Conservation (phyloP, 2,329 filamentous ascomycete species). For the Teratosphaeria destructans region DNA sequence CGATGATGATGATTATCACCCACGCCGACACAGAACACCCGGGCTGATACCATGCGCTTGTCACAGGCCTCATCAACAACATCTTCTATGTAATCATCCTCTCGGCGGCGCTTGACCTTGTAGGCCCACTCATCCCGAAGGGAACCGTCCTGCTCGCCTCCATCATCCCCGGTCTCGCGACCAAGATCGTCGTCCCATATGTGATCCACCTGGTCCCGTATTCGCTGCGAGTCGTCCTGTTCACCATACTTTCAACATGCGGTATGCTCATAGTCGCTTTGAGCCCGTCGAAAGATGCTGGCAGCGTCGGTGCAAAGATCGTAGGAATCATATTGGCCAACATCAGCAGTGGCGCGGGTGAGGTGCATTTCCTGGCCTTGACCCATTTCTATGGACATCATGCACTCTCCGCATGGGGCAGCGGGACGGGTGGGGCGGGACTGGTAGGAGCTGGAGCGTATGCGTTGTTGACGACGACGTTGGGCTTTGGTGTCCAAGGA, state of each 20-base stretch:
- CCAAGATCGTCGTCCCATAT: slow-evolving; percentile 83
- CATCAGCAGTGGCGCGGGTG: slow-evolving; percentile 74
- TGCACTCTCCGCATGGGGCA: slow-evolving; percentile 74
- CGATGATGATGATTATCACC: slow-evolving; percentile 5
- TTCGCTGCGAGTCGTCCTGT: slow-evolving; percentile 58
- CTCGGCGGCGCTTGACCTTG: slow-evolving; percentile 87
- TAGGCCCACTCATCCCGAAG: slow-evolving; percentile 77
- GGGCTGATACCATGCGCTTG: not conserved
- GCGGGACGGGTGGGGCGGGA: slow-evolving; percentile 60
- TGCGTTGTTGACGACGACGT: slow-evolving; percentile 70
- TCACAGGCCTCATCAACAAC: slow-evolving; percentile 79
- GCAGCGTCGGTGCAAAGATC: slow-evolving; percentile 62
- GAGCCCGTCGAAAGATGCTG: slow-evolving; percentile 45
- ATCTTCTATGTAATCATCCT: slow-evolving; percentile 96
- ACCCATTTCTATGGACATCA: slow-evolving; percentile 88
- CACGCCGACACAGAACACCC: not conserved
- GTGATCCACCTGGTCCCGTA: slow-evolving; percentile 87
- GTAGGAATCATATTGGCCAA: slow-evolving; percentile 76
- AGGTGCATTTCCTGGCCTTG: slow-evolving; percentile 80
- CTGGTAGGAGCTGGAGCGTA: slow-evolving; percentile 81
- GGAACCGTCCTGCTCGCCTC: slow-evolving; percentile 87
- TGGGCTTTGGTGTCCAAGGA: slow-evolving; percentile 61
- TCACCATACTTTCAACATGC: slow-evolving; percentile 62
- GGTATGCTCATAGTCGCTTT: slow-evolving; percentile 87
- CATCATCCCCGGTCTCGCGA: slow-evolving; percentile 78